phyloP scores from a whole-genome alignment of 2,329 filamentous ascomycete species.

The Neurospora sp. region DNA sequence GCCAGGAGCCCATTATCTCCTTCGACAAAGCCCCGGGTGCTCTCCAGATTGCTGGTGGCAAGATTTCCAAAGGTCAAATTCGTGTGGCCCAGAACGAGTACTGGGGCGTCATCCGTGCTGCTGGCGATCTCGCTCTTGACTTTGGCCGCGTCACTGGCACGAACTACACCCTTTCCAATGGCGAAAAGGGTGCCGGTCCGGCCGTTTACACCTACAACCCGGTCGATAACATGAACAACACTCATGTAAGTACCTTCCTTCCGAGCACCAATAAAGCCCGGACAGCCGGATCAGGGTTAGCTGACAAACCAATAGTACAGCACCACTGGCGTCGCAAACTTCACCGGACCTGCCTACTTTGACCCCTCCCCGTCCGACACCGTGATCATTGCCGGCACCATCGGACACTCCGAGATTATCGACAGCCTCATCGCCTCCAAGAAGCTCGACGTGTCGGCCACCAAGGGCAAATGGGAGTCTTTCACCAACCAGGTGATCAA shows the following conservation, averaged over 20 bases:
- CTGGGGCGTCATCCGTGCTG: conserved; percentile 58
- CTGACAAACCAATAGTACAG: conserved; percentile 26
- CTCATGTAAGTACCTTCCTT: conserved; percentile 25
- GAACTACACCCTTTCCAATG: conserved; percentile 50
- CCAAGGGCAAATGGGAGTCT: conserved; percentile 59
- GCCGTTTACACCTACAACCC: conserved; percentile 33
- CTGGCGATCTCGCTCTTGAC: conserved; percentile 55
- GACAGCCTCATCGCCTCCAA: conserved; percentile 44
- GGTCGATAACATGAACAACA: conserved; percentile 36
- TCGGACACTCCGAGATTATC: conserved; percentile 54
- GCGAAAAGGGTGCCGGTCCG: conserved; percentile 25
- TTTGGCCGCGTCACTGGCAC: conserved; percentile 61
- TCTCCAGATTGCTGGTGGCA: conserved; percentile 28
- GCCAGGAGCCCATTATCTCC: conserved; percentile 38
- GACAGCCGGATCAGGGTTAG: neutral
- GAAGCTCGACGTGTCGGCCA: conserved; percentile 46
- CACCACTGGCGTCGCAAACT: conserved; percentile 29
- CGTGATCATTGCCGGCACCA: conserved; percentile 58
- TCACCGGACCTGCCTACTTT: conserved; percentile 34
- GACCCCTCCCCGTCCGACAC: conserved; percentile 33
- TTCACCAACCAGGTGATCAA: conserved; percentile 51
- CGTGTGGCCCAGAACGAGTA: conserved; percentile 49
- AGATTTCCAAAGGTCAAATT: conserved; percentile 34
- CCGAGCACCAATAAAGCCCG: neutral
- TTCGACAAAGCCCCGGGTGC: conserved; percentile 23